phyloP scores from a whole-genome alignment of 2,329 filamentous ascomycete genomes.

The Hyphodiscus sp. region DNA sequence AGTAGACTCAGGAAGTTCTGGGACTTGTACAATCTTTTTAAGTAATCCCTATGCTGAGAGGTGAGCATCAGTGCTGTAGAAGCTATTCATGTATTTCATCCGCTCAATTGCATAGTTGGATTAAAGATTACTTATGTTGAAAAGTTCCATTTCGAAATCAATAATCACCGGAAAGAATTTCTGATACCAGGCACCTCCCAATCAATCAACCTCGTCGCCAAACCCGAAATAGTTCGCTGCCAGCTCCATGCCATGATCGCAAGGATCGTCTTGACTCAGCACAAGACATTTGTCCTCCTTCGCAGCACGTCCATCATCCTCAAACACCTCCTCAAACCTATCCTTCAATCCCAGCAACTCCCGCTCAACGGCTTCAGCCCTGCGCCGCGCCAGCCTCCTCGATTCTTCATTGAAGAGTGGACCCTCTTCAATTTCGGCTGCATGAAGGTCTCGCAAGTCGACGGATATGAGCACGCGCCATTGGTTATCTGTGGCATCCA shows the following conservation, averaged over 20 bases:
- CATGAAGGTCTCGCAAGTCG: conserved; percentile 7
- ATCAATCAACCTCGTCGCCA: background rate
- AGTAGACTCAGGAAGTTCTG: no score
- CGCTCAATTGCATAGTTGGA: no score
- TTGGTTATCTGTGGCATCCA: background rate
- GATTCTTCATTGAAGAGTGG: conserved; percentile 4
- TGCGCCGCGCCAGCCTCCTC: conserved; percentile 1
- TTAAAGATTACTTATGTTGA: no score
- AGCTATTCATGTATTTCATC: no score
- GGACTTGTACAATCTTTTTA: no score
- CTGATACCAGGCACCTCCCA: background rate
- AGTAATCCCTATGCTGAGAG: no score
- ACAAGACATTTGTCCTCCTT: conserved; percentile 11
- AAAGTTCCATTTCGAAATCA: no score
- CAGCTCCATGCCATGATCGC: background rate
- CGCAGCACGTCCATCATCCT: conserved; percentile 13
- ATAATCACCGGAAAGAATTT: no score
- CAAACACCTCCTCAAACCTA: conserved; percentile 18
- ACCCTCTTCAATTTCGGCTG: background rate
- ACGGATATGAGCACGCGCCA: conserved; percentile 11
- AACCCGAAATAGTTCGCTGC: background rate
- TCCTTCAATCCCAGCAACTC: conserved; percentile 18
- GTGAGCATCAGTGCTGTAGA: no score
- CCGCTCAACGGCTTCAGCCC: background rate
- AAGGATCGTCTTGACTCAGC: background rate